Conservation (phyloP, 2,329 filamentous ascomycete species). For the Orbilia javanica region DNA sequence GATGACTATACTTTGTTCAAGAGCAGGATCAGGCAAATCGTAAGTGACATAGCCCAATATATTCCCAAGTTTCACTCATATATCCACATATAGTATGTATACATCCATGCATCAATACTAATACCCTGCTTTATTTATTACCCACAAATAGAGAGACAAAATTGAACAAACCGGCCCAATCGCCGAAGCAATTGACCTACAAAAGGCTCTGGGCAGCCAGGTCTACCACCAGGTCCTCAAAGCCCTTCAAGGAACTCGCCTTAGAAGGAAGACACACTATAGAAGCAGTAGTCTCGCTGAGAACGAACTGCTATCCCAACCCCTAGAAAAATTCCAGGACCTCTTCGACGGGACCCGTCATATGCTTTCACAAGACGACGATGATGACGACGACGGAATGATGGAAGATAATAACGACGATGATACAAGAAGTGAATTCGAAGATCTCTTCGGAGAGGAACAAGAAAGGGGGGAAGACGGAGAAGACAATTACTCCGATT, state of each 20-base stretch:
- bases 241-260: conserved; percentile 31
- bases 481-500: conserved; percentile 53
- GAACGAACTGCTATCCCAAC: conserved; percentile 38
- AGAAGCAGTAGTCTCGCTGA: conserved; percentile 17
- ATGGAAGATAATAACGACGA: not conserved
- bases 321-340: conserved; percentile 53
- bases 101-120: not conserved
- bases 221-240: conserved; percentile 46
- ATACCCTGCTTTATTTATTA: not conserved
- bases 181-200: conserved; percentile 41
- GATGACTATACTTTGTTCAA: conserved; percentile 44
- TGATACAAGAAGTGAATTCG: conserved; percentile 46
- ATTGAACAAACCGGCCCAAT: not conserved
- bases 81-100: not conserved
- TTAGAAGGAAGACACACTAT: conserved; percentile 26
- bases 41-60: conserved; percentile 5
- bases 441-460: conserved; percentile 48
- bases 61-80: too few relatives aligned
- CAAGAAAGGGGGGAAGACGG: too few relatives aligned
- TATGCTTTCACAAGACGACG: conserved; percentile 31
- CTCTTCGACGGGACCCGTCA: conserved; percentile 37
- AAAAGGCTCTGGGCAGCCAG: conserved; percentile 28
- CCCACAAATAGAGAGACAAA: conserved; percentile 40
- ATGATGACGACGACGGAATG: not conserved
- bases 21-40: conserved; percentile 36